These are phyloP conservation scores for Hyaloperonospora arabidopsidis DNA, from an alignment of 352 stramenopile genomes.

Conservation along the genomic window DNA sequence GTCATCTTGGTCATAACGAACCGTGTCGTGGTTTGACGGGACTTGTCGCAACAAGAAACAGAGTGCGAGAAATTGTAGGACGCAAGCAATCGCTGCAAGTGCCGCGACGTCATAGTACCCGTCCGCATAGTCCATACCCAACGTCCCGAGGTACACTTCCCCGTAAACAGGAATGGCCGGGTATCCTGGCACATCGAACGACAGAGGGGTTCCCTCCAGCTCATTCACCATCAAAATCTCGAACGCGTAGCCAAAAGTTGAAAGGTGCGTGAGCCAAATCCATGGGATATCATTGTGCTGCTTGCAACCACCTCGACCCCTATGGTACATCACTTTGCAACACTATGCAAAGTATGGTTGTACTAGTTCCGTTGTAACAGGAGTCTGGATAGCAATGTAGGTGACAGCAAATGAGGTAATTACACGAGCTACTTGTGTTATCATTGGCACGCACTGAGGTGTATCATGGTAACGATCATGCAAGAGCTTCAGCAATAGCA, in stretches of 20 bases:
- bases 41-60: conserved; percentile 59
- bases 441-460: no score
- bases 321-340: no score
- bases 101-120: conserved; percentile 60
- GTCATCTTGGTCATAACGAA: conserved; percentile 17
- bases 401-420: no score
- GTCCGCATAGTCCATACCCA: conserved; percentile 73
- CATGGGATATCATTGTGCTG: no score
- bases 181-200: conserved; percentile 72
- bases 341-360: no score
- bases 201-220: conserved; percentile 61
- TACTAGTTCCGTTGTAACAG: no score
- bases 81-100: conserved; percentile 39
- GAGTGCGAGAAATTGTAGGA: conserved; percentile 50
- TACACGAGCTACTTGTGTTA: no score
- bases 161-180: conserved; percentile 65
- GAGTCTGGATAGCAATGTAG: no score
- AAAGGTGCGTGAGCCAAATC: conserved; percentile 74
- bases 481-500: conserved; percentile 1
- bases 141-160: conserved; percentile 81
- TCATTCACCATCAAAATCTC: conserved; percentile 84
- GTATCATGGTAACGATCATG: background rate
- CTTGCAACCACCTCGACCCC: no score
- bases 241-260: conserved; percentile 84
- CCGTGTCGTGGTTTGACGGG: conserved; percentile 36